Evolutionary conservation across 2,329 filamentous ascomycete species (phyloP), one percentile per base, ranked within the genome.

Genomic region (Teratosphaeria nubilosa): DNA sequence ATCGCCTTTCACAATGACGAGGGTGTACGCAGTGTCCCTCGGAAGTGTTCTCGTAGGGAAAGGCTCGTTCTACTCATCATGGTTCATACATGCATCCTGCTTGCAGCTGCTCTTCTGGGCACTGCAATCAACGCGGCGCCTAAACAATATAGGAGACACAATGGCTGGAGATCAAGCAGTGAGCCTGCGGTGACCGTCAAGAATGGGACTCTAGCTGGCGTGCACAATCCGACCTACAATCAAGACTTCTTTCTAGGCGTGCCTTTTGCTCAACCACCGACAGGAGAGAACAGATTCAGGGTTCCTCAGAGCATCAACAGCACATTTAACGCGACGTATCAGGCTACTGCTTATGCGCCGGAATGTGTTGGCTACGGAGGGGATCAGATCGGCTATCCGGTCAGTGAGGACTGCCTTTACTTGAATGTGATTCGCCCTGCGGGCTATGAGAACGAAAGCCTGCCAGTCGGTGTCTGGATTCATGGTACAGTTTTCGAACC

Each of bases 201-300:
- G 64, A 78, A 78, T 62, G 76, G 76, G n/a, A 74, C 75, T 0
- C 69, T 74, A 50, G 59, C 66, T 32, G 76, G 76, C 16, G 51
- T 72, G 2, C 65, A 77, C 61, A 72, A 70, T 6, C 52, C 63
- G 13, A 66, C 71, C 41, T 77, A 76, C 62, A 66, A 76, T 45
- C 76, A 79, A 63, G 76, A 79, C 59, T 69, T 73, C 60, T 80
- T 78, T 63, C 71, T 79, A 25, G 77, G 77, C 5, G 69, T 74
- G 7, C 72, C 72, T 2, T 74, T 69, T 60, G 72, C 72, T 11
- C 70, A 73, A 52, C 69, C 72, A 30, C 70, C 72, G 0, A 57
- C 71, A 11, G 67, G 63, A 24, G 62, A 69, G 14, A 62, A 72
- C 11, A 64, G 72, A 13, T 74, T 73, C 59, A 64, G 63, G 48